Evolutionary conservation across 164 flowering plant species (phyloP), one percentile per base, ranked within the genome.

Genomic region (Aristolochia contorta): DNA sequence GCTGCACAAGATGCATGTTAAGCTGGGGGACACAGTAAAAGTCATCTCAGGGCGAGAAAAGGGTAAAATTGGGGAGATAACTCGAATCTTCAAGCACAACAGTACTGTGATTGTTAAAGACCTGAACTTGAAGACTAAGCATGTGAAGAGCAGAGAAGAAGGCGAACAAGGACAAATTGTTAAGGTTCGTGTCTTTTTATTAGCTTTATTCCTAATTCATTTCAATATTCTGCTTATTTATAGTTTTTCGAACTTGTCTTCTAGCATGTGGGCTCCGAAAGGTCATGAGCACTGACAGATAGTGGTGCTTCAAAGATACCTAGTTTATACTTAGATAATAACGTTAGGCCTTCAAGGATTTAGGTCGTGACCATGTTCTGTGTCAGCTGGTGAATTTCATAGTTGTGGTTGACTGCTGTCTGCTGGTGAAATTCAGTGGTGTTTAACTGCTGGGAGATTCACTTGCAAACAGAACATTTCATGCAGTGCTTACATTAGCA

Each of bases 1-100:
- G 57, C 70, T 93, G 45, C 94, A 87, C 16, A 90, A 88, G 71
- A 86, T 93, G 92, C 97, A 93, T 63, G 96, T 93, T 61, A 93
- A 78, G 82, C 46, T 90, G 43, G 97, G 99, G 30, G 99, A 93
- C 63, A 87, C 84, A 0, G 94, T 90, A 64, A 84, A 93, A 75
- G 71, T 93, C 41, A 90, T 93, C 57, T 64, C 97, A 54, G 99
- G 99, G 20, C 77, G 72, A 45, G 94, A 93, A 13, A 93, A 84
- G 74, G 97, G 94, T 55, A 89, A 82, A 72, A 75, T 78, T 66
- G 97, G 97, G 23, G 93, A 89, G 69, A 71, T 89, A 8, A 72
- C 74, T 49, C 48, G 71, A 71, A 41, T 87, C 27, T 83, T 84
- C 62, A 92, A 59, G 79, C 96, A 89, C 59, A 92, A 92, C 72